Evolutionary conservation across 2,329 filamentous ascomycete genomes (phyloP), one percentile per base, ranked within the genome.

Genomic region (Biscogniauxia sp.): DNA sequence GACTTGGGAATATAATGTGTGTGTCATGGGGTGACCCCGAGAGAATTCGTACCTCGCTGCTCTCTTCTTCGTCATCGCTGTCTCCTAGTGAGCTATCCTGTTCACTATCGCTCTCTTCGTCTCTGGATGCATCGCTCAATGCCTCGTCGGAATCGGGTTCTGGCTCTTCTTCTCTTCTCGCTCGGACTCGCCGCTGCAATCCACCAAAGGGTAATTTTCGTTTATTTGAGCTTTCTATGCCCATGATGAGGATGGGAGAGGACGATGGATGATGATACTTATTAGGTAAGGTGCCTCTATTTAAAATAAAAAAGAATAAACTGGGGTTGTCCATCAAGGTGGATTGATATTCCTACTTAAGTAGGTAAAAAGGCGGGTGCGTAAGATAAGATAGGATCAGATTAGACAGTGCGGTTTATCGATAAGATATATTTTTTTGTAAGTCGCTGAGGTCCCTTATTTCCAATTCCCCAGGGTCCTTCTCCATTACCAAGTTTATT

Each of bases 141-240:
- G 69, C 63, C 23, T 75, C 71, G 13, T 78, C 76, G 5, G 73
- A 63, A 49, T 80, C 75, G 67, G 76, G 77, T 56, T 80, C 75
- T 28, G 68, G 64, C 25, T 81, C 79, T 20, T 80, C 78, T 26
- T 82, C 77, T 28, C 70, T 77, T 54, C 80, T 73, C 1, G 77
- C 74, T 41, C 78, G 77, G 1, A 82, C 80, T 51, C 79, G 75
- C 59, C 79, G 74, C 61, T 79, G 76, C 1, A 80, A 69, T 11
- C 73, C 75, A 6, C 70, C 50, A 0, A 72, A 69, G 1, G 75
- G 72, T 2, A 72, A 57, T 66, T 80, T 82, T 50, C 82, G 76
- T 65, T 77, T 76, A 61, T 76, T 76, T 0, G 72, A 63, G 25
- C 55, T 56, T 54, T 53, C 54, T 17, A 65, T 64, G 7, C 68